Percentiles rank a stretch among this genome's conserved stretches.
Evolutionary conservation across 371 early-diverging fungal species (phyloP).

Genomic region (Catenaria anguillulae): DNA sequence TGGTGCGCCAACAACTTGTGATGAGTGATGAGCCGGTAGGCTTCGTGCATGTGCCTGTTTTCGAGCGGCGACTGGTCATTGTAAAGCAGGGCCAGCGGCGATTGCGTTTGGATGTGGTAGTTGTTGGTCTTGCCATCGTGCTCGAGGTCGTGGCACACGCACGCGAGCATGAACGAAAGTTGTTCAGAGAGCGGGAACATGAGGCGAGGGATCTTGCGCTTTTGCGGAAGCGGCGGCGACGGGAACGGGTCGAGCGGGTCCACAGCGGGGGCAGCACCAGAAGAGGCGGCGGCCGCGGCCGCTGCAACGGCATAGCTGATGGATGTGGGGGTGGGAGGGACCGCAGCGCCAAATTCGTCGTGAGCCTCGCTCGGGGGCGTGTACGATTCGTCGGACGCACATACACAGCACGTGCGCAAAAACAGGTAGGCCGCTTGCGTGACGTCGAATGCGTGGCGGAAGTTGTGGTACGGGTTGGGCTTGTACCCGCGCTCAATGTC

Average conservation of each 20-base stretch:
- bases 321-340: not conserved
- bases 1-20: constrained; percentile 10
- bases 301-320: not conserved
- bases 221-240: not conserved
- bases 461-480: constrained; percentile 6
- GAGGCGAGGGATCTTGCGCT: not conserved
- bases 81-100: constrained; percentile 75
- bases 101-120: constrained; percentile 38
- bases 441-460: constrained; percentile 7
- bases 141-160: constrained; percentile 7
- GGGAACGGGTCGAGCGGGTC: too few species aligned
- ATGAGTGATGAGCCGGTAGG: constrained; percentile 55
- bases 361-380: not conserved
- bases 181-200: constrained; percentile 3
- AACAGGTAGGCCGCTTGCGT: constrained; percentile 6
- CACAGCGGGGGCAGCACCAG: not conserved
- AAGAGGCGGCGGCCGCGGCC: not conserved
- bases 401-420: constrained; percentile 3
- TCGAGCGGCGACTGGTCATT: constrained; percentile 87
- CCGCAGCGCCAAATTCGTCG: not conserved
- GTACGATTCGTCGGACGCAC: not conserved
- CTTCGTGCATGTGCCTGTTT: constrained; percentile 77
- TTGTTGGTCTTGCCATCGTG: constrained; percentile 6
- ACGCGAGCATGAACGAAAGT: not conserved
- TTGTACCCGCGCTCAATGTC: not conserved